Conservation (phyloP, 2,329 filamentous ascomycete genomes). For the Neurospora sp. region DNA sequence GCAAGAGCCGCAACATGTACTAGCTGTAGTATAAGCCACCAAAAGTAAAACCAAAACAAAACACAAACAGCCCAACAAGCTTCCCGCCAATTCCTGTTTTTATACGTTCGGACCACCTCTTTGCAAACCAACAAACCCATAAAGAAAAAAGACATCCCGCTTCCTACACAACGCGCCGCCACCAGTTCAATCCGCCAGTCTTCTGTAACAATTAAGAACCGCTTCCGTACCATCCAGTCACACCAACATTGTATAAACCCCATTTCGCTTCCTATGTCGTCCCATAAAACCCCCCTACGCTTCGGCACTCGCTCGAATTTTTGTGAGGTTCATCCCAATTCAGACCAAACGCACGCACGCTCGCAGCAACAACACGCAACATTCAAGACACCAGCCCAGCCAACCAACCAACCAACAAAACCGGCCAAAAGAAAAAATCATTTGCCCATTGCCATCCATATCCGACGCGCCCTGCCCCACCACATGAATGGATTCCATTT, state of each 20-base stretch:
- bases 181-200: neutral
- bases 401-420: neutral
- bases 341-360: neutral
- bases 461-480: slow-evolving; percentile 5
- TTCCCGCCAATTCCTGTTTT: neutral
- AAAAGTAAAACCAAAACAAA: neutral
- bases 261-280: neutral
- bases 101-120: neutral
- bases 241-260: neutral
- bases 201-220: neutral
- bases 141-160: neutral
- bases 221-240: neutral
- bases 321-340: neutral
- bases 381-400: neutral
- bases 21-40: neutral
- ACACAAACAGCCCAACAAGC: neutral
- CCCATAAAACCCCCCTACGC: neutral
- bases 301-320: neutral
- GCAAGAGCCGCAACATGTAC: neutral
- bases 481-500: slow-evolving; percentile 1
- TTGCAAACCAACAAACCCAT: neutral
- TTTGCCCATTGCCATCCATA: slow-evolving; percentile 5
- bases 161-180: neutral
- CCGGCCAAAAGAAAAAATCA: slow-evolving; percentile 2
- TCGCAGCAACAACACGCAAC: neutral